These are phyloP conservation scores for Phaeosphaeriaceae sp. DNA, from an alignment of 2,329 filamentous ascomycete species.

Conservation along the genomic window DNA sequence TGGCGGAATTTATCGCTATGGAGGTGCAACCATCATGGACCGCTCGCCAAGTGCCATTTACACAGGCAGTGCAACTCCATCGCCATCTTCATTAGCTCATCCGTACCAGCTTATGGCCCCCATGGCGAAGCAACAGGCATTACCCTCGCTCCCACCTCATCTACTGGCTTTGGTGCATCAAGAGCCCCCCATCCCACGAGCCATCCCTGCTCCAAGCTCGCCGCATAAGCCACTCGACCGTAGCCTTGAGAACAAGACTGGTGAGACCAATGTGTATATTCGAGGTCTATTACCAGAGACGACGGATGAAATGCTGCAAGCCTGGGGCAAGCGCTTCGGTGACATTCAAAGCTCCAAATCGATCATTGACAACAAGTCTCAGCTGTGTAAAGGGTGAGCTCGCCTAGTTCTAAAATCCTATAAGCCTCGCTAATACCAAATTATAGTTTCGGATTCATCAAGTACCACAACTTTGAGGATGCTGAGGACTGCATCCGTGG, in stretches of 20 bases:
- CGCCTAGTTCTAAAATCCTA: background rate
- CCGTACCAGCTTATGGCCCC: slow-evolving; percentile 52
- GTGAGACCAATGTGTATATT: slow-evolving; percentile 98
- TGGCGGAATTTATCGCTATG: slow-evolving; percentile 53
- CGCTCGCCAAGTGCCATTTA: slow-evolving; percentile 58
- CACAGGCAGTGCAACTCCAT: slow-evolving; percentile 57
- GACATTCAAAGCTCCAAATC: slow-evolving; percentile 97
- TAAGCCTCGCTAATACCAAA: slow-evolving; percentile 9
- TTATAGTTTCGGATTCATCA: slow-evolving; percentile 91
- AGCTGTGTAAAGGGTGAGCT: slow-evolving; percentile 89
- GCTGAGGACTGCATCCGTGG: slow-evolving; percentile 96
- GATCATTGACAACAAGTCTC: slow-evolving; percentile 93
- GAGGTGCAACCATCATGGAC: slow-evolving; percentile 56
- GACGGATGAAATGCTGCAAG: slow-evolving; percentile 84
- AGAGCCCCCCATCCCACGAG: slow-evolving; percentile 83
- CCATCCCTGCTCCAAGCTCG: slow-evolving; percentile 87
- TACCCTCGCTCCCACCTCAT: slow-evolving; percentile 52
- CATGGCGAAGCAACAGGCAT: slow-evolving; percentile 45
- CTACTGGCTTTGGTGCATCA: slow-evolving; percentile 61
- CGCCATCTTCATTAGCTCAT: slow-evolving; percentile 55
- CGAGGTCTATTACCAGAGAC: slow-evolving; percentile 94
- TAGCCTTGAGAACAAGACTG: slow-evolving; percentile 90
- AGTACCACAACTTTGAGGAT: slow-evolving; percentile 84
- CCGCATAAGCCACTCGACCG: slow-evolving; percentile 90
- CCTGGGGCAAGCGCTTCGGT: slow-evolving; percentile 86